Evolutionary conservation across 768 basidiomycete species (phyloP).

Genomic region (Termitomyces sp.): DNA sequence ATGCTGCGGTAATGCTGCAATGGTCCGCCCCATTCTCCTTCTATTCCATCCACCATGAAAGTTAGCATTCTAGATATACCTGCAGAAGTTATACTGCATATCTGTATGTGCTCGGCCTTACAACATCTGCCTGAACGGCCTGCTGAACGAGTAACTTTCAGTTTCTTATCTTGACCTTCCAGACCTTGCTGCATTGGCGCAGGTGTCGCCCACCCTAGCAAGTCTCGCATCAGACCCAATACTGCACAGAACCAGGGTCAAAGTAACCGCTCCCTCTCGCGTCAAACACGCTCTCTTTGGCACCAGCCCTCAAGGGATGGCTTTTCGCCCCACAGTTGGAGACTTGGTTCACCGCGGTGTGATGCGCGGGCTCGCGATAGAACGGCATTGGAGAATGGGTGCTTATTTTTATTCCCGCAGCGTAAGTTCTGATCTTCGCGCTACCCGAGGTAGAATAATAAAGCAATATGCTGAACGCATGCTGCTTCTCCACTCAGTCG

Average conservation of each 20-base stretch:
- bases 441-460: neutral
- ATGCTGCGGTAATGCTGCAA: conserved; percentile 2
- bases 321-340: conserved; percentile 60
- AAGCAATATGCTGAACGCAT: conserved; percentile 6
- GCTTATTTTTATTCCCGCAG: conserved; percentile 61
- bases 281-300: conserved; percentile 66
- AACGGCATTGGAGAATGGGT: conserved; percentile 65
- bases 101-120: conserved; percentile 39
- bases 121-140: neutral
- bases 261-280: conserved; percentile 64
- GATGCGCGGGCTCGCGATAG: conserved; percentile 65
- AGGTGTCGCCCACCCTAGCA: conserved; percentile 45
- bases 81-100: conserved; percentile 56
- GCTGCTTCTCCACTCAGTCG: conserved; percentile 40
- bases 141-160: conserved; percentile 22
- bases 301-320: conserved; percentile 49
- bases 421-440: conserved; percentile 36
- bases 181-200: conserved; percentile 57
- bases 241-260: conserved; percentile 60
- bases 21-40: neutral
- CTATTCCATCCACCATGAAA: conserved; percentile 17
- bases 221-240: conserved; percentile 59
- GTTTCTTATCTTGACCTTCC: conserved; percentile 75
- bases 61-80: conserved; percentile 40
- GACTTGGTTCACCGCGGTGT: conserved; percentile 72